Evolutionary conservation across 83 land plant genomes (phyloP), one percentile per base, ranked within the genome.

Genomic region (Thuja plicata): DNA sequence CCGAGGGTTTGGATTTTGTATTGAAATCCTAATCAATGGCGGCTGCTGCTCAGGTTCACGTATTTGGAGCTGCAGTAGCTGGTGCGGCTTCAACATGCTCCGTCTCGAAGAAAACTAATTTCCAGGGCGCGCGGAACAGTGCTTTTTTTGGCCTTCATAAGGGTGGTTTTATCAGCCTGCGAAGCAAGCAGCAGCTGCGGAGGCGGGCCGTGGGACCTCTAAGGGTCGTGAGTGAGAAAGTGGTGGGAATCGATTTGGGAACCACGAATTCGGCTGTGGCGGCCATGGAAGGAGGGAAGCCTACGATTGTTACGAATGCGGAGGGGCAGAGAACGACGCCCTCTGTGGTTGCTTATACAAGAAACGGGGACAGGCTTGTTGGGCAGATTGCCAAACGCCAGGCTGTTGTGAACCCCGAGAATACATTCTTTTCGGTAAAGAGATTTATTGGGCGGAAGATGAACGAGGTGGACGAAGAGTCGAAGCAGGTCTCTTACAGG

Each of bases 201-300:
- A 76, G 71, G 19, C 17, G 38, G 60, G 38, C 88, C 30, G 89
- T 24, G 0, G 91, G 96, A 15, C 94, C 96, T 27, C 3, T 95
- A 34, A 77, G 94, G 78, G 94, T 96, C 16, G 97, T 91, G 71
- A 86, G 80, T 60, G 97, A 96, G 95, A 96, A 96, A 89, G 97
- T 95, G 45, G 97, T 96, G 50, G 97, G 97, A 2, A 96, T 95
- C 50, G 97, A 96, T 85, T 87, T 96, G 5, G 97, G 97, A 66
- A 96, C 97, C 34, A 96, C 97, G 57, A 96, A 96, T 89, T 96
- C 97, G 5, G 97, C 98, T 0, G 98, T 95, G 35, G 97, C 97
- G 82, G 98, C 98, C 41, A 96, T 96, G 98, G 98, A 96, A 86
- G 98, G 98, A 52, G 98, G 98, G 37, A 93, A 95, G 97, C 98